Evolutionary conservation across 345 rosid genomes (phyloP), one percentile per base, ranked within the genome.

Genomic region (Eucalyptus camaldulensis): DNA sequence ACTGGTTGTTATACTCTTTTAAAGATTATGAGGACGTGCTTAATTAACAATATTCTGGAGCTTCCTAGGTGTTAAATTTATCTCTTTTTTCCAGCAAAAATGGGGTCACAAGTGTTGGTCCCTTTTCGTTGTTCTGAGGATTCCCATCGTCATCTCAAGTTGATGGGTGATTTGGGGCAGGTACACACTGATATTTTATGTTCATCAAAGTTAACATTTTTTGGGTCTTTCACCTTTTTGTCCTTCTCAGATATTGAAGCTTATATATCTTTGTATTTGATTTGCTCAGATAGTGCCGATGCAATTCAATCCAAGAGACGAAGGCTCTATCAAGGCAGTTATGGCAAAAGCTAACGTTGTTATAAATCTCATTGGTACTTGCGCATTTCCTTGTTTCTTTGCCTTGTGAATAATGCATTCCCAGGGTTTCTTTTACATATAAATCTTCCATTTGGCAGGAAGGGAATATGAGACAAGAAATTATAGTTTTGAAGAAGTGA

Each of bases 141-240:
- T 91, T 88, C 88, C 88, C 96, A 94, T 90, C 95, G 99, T 81
- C 99, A 98, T 92, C 99, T 98, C 90, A 98, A 98, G 92, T 91
- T 98, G 96, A 97, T 97, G 99, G 99, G 99, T 87, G 99, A 98
- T 93, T 93, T 98, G 92, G 99, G 99, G 88, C 99, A 98, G 99
- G 99, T 76, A 76, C 97, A 89, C 76, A 44, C 89, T 87, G 51
- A 37, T 47, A 13, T n/a, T 56, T 80, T 47, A 13, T 87, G 40
- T 87, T 56, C 6, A 8, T 31, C 22, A 40, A 27, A 29, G 29
- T 85, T 47, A 5, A n/a, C 54, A 43, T 0, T 49, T 29, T 14
- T 21, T 60, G 67, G 13, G 33, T 44, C 49, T 50, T 22, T 87
- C 54, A 4, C 9, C 53, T 15, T 58, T 27, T 56, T 80, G 15